Percentiles rank a stretch among this genome's conserved stretches.
Conservation (phyloP, 495 filamentous ascomycete genomes). For the Aspergillus avenaceus region DNA sequence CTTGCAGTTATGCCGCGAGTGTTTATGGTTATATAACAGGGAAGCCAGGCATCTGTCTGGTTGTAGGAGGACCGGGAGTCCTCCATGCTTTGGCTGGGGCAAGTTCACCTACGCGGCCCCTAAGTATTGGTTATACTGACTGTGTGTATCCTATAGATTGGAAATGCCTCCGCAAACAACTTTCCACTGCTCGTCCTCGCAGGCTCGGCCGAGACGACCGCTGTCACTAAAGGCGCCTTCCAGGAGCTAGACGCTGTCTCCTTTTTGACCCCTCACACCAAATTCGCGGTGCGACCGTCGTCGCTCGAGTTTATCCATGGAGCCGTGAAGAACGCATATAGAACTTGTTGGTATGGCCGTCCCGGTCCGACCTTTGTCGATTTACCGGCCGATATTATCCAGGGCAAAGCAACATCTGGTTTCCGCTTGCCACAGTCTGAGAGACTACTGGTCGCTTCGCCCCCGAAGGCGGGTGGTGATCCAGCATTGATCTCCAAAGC, state of each 20-base stretch:
- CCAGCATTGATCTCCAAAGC: slow-evolving; percentile 39
- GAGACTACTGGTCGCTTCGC: slow-evolving; percentile 23
- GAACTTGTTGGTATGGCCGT: slow-evolving; percentile 53
- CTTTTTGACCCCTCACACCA: slow-evolving; percentile 55
- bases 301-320: slow-evolving; percentile 47
- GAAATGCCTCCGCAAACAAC: slow-evolving; percentile 53
- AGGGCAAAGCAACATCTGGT: slow-evolving; percentile 26
- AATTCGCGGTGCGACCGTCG: slow-evolving; percentile 49
- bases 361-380: slow-evolving; percentile 59
- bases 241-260: slow-evolving; percentile 60
- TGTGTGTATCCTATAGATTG: slow-evolving; percentile 33
- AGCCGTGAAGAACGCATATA: slow-evolving; percentile 51
- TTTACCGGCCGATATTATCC: slow-evolving; percentile 59
- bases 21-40: slow-evolving; percentile 65
- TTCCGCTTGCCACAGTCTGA: slow-evolving; percentile 14
- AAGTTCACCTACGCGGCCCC: slow-evolving; percentile 13
- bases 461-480: slow-evolving; percentile 43
- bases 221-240: slow-evolving; percentile 54
- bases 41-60: slow-evolving; percentile 56
- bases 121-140: not conserved
- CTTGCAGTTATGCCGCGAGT: slow-evolving; percentile 59
- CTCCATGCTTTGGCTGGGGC: slow-evolving; percentile 60
- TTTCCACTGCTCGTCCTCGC: slow-evolving; percentile 58
- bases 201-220: slow-evolving; percentile 53
- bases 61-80: slow-evolving; percentile 63